phyloP scores from a whole-genome alignment of 1,284 basidiomycete genomes.

The Tylopilus orsonianus region DNA sequence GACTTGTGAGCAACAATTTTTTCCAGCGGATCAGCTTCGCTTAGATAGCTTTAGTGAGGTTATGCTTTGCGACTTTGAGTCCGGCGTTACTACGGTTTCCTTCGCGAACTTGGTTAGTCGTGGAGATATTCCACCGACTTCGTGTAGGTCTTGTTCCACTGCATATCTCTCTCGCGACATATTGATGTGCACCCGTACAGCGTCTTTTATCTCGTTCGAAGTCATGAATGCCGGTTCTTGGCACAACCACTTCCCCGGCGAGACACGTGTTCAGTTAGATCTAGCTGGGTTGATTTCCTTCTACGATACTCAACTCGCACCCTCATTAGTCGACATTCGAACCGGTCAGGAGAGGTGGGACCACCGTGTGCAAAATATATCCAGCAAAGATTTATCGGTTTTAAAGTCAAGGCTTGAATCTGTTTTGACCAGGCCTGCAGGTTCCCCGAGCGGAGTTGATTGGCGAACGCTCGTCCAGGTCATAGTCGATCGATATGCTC shows the following conservation, averaged over 20 bases:
- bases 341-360: constrained; percentile 28
- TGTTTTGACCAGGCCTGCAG: constrained; percentile 16
- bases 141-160: constrained; percentile 1
- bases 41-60: constrained; percentile 41
- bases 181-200: not conserved
- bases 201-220: constrained; percentile 9
- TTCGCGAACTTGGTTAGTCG: constrained; percentile 23
- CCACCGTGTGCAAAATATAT: constrained; percentile 35
- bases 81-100: constrained; percentile 41
- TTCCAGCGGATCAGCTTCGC: not conserved
- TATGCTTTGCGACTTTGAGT: constrained; percentile 50
- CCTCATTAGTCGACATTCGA: constrained; percentile 30
- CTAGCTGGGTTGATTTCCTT: constrained; percentile 33
- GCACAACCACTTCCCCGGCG: constrained; percentile 39
- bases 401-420: constrained; percentile 25
- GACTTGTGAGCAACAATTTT: constrained; percentile 40
- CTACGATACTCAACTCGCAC: constrained; percentile 35
- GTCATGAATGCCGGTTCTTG: constrained; percentile 31
- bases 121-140: rapidly evolving
- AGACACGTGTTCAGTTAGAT: constrained; percentile 38
- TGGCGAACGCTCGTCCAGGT: constrained; percentile 44
- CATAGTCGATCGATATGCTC: constrained; percentile 43
- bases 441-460: constrained; percentile 38
- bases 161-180: not conserved
- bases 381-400: constrained; percentile 17